Percentiles rank a stretch among this genome's conserved stretches.
Conservation (phyloP, 352 stramenopile genomes). For the Pythium periplocum region DNA sequence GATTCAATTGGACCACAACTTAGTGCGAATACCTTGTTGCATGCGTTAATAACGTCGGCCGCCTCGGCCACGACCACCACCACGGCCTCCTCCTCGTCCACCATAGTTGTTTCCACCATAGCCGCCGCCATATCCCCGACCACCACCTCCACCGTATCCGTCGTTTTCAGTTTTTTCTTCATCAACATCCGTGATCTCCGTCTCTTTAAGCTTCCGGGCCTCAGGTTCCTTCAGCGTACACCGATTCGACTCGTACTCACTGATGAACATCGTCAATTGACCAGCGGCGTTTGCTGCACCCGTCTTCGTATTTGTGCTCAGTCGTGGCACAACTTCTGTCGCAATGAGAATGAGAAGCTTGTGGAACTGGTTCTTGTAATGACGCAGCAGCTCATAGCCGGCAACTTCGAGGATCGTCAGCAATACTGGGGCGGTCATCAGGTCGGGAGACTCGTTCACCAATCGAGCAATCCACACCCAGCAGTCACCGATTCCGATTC, state of each 20-base stretch:
- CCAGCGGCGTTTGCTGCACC: conserved; percentile 68
- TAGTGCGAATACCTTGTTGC: background rate
- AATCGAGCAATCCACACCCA: conserved; percentile 68
- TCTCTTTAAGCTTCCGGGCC: conserved; percentile 66
- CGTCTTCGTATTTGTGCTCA: conserved; percentile 74
- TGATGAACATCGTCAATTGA: conserved; percentile 71
- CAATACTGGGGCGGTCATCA: conserved; percentile 63
- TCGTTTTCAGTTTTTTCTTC: conserved; percentile 61
- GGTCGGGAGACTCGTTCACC: conserved; percentile 59
- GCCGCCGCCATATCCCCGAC: conserved; percentile 9
- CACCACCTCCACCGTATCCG: conserved; percentile 18
- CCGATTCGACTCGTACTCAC: conserved; percentile 58
- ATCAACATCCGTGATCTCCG: conserved; percentile 51
- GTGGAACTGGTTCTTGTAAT: conserved; percentile 76
- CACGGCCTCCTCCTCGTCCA: conserved; percentile 22
- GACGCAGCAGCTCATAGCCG: conserved; percentile 52
- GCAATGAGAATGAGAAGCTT: conserved; percentile 69
- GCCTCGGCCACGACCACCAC: conserved; percentile 33
- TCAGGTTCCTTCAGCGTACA: conserved; percentile 49
- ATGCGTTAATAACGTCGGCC: conserved; percentile 22
- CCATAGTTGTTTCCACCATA: conserved; percentile 13
- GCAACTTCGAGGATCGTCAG: conserved; percentile 79
- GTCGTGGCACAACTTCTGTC: conserved; percentile 46
- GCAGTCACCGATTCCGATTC: conserved; percentile 58
- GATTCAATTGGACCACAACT: no score